Base-by-base conservation (phyloP, 148 eudicot species). In the Camellia granthamiana region DNA sequence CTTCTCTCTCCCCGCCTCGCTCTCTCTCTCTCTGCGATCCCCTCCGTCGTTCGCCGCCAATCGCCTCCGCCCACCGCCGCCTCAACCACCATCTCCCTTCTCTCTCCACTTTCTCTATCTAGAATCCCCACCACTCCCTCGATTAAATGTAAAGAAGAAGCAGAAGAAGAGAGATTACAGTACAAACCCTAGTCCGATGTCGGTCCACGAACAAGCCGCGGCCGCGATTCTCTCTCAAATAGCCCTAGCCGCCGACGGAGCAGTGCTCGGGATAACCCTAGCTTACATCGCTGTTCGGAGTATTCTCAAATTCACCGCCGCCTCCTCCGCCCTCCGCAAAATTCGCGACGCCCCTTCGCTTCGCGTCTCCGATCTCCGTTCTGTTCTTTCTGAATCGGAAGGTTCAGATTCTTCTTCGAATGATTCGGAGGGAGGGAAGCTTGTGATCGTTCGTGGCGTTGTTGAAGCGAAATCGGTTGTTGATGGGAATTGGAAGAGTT, bases 191-290 rank as follows among this genome's bases (percentile, higher is more conserved):
- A 56, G 38, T 18, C 6, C 59, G 63, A 95, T 95, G 98, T 93
- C 98, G n/a, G 81, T 88, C 1, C 84, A 86, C 75, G 93, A 95
- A 73, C 93, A 87, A 77, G 90, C 90, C 0, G 88, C 89, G 42
- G 89, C 88, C 54, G 94, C 94, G 11, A 74, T 86, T 3, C 77
- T 90, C 0, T 80, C 92, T 19, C 93, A 92, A 13, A 58, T 92
- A 7, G 89, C 88, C 7, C 63, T 89, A 18, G 92, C 90, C 7
- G 97, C 89, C 30, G 98, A 95, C 88, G 98, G 98, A 13, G 97
- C 94, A 2, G 78, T 91, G 1, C 82, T 92, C 67, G 98, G 98
- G 63, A 6, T 92, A 59, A 88, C 88, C 87, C 82, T 93, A 21
- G 93, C 94, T 10, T 93, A 85, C 83, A 85, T 88, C 3, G 94